These are phyloP conservation scores for Candida ipomoeae DNA, from an alignment of 805 yeast genomes.

Conservation along the genomic window DNA sequence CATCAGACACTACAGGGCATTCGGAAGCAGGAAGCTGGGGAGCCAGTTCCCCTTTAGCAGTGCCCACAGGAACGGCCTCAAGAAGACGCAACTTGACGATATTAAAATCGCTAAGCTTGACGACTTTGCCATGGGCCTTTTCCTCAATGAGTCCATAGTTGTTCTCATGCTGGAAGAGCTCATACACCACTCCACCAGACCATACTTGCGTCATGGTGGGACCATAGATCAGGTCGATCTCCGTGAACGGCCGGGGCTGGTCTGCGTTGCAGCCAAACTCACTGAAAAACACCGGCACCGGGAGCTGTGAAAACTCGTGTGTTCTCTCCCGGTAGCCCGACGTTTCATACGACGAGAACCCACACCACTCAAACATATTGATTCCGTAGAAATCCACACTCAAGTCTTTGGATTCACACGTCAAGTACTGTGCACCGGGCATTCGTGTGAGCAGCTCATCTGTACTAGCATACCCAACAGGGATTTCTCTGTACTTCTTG, in stretches of 20 bases:
- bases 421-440: slow-evolving; percentile 27
- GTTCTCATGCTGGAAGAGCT: slow-evolving; percentile 33
- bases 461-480: slow-evolving; percentile 40
- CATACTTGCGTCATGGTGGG: slow-evolving; percentile 32
- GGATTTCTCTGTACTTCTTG: slow-evolving; percentile 30
- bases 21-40: neutral
- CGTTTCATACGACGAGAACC: slow-evolving; percentile 32
- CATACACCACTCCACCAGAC: slow-evolving; percentile 39
- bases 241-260: slow-evolving; percentile 38
- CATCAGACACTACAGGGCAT: slow-evolving; percentile 8
- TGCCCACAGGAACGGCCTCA: slow-evolving; percentile 20
- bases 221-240: slow-evolving; percentile 33
- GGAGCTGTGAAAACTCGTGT: slow-evolving; percentile 23
- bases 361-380: slow-evolving; percentile 43
- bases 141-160: slow-evolving; percentile 34
- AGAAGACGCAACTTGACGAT: slow-evolving; percentile 23
- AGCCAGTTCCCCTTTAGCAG: neutral
- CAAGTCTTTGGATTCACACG: slow-evolving; percentile 17
- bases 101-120: slow-evolving; percentile 30
- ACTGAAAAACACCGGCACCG: slow-evolving; percentile 37
- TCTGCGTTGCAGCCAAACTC: slow-evolving; percentile 37
- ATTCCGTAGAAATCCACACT: slow-evolving; percentile 33
- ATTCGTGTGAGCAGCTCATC: slow-evolving; percentile 32
- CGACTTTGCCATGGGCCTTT: slow-evolving; percentile 22
- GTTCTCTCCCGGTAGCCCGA: slow-evolving; percentile 38